These are phyloP conservation scores for Metschnikowia rubicola DNA, from an alignment of 805 yeast genomes.

Conservation along the genomic window DNA sequence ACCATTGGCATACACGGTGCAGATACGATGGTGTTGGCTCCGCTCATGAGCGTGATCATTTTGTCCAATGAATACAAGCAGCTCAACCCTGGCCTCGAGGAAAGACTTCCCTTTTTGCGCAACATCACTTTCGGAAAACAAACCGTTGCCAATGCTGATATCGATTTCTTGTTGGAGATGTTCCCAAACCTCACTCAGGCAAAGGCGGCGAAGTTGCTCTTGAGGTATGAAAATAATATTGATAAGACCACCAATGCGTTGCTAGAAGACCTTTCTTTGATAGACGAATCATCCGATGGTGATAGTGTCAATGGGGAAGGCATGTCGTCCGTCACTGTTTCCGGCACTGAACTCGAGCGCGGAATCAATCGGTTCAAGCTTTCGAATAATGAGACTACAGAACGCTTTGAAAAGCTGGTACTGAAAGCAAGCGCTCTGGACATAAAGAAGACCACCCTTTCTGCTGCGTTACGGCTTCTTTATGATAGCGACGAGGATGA, in stretches of 20 bases:
- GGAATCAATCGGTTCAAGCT: constrained; percentile 16
- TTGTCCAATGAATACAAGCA: constrained; percentile 46
- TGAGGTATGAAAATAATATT: constrained; percentile 46
- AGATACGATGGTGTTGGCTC: constrained; percentile 44
- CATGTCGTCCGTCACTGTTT: not conserved
- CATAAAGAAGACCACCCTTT: constrained; percentile 53
- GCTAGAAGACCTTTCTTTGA: constrained; percentile 57
- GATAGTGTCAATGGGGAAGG: not conserved
- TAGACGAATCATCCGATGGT: constrained; percentile 25
- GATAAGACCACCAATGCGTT: constrained; percentile 57
- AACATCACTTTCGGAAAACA: constrained; percentile 12
- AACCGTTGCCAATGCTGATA: constrained; percentile 27
- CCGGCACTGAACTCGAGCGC: constrained; percentile 11
- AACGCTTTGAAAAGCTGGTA: constrained; percentile 7
- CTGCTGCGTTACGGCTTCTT: constrained; percentile 57
- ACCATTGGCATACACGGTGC: constrained; percentile 41
- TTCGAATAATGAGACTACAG: constrained; percentile 24
- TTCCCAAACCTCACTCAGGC: constrained; percentile 59
- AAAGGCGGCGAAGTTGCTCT: constrained; percentile 48
- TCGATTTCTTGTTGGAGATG: constrained; percentile 48
- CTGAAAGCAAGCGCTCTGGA: constrained; percentile 22
- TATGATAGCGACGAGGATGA: constrained; percentile 83
- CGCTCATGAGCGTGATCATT: constrained; percentile 54
- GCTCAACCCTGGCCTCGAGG: constrained; percentile 49
- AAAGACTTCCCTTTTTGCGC: constrained; percentile 47